phyloP scores from a whole-genome alignment of 1,284 basidiomycete species.

The Anthracocystis setariae region DNA sequence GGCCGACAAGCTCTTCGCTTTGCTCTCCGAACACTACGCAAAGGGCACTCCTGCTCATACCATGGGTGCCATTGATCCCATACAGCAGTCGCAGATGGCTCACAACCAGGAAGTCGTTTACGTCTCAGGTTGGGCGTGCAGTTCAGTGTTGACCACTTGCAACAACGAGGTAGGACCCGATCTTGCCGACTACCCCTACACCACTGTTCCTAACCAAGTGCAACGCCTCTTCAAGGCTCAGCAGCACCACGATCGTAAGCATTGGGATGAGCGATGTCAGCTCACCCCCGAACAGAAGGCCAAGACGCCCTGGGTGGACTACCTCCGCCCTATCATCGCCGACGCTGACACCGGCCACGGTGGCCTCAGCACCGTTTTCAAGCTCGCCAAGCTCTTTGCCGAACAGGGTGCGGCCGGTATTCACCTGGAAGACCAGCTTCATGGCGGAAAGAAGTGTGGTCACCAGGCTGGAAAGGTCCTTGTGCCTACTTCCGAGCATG shows the following conservation, averaged over 20 bases:
- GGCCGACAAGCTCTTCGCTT: constrained; percentile 81
- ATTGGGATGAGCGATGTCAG: constrained; percentile 64
- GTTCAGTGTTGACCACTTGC: constrained; percentile 77
- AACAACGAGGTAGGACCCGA: constrained; percentile 97
- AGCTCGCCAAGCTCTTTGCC: constrained; percentile 67
- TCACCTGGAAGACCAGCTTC: constrained; percentile 67
- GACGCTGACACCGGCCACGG: constrained; percentile 67
- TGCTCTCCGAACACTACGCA: constrained; percentile 76
- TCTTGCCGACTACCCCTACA: constrained; percentile 93
- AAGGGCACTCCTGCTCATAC: constrained; percentile 69
- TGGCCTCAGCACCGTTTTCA: constrained; percentile 65
- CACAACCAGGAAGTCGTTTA: constrained; percentile 93
- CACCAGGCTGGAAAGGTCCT: constrained; percentile 93
- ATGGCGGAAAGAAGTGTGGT: constrained; percentile 75
- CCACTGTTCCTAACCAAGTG: constrained; percentile 82
- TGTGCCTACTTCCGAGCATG: constrained; percentile 85
- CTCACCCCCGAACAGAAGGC: constrained; percentile 57
- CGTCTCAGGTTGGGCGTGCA: constrained; percentile 94
- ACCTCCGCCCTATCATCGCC: constrained; percentile 66
- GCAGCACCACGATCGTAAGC: constrained; percentile 67
- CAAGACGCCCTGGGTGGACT: constrained; percentile 66
- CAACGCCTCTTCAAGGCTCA: constrained; percentile 68
- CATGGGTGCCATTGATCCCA: constrained; percentile 76
- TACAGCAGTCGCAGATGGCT: constrained; percentile 98
- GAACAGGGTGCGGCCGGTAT: constrained; percentile 70